phyloP scores from a whole-genome alignment of 1,284 basidiomycete genomes.

The Puccinia sorghi region DNA sequence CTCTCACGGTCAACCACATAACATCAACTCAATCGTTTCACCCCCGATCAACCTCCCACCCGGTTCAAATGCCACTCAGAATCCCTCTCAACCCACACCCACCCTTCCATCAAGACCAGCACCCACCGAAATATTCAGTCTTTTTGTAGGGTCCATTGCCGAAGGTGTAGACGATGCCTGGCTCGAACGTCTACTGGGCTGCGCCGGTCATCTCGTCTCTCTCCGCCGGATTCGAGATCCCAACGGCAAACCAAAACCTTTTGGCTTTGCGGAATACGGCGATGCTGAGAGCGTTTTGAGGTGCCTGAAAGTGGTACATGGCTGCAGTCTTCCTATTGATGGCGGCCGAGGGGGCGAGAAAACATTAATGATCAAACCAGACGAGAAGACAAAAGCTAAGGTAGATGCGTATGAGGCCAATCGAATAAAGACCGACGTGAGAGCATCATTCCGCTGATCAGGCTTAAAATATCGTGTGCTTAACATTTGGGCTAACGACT shows the following conservation, averaged over 20 bases:
- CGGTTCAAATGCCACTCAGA: conserved; percentile 18
- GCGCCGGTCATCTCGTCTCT: conserved; percentile 55
- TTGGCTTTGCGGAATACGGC: conserved; percentile 57
- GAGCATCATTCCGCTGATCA: conserved; percentile 20
- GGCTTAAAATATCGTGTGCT: not conserved
- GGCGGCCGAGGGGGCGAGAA: conserved; percentile 53
- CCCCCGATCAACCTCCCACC: conserved; percentile 25
- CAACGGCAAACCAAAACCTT: conserved; percentile 54
- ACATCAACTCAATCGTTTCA: conserved; percentile 25
- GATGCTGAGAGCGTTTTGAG: conserved; percentile 57
- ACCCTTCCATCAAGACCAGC: conserved; percentile 32
- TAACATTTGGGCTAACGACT: not conserved
- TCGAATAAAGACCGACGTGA: conserved; percentile 54
- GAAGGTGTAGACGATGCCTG: conserved; percentile 55
- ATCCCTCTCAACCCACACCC: not conserved
- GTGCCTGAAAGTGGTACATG: conserved; percentile 56
- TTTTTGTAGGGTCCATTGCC: conserved; percentile 57
- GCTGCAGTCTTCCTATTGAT: conserved; percentile 52
- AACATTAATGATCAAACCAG: conserved; percentile 55
- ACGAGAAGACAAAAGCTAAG: conserved; percentile 56
- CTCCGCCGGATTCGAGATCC: conserved; percentile 54
- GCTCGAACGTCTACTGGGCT: conserved; percentile 56
- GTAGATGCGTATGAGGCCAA: conserved; percentile 55
- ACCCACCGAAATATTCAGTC: conserved; percentile 54
- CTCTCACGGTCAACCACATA: conserved; percentile 43